A percentile compares a stretch with the other conserved stretches of the same genome.
phyloP scores from a whole-genome alignment of 106 monocot species.

The Dioscorea alata region DNA sequence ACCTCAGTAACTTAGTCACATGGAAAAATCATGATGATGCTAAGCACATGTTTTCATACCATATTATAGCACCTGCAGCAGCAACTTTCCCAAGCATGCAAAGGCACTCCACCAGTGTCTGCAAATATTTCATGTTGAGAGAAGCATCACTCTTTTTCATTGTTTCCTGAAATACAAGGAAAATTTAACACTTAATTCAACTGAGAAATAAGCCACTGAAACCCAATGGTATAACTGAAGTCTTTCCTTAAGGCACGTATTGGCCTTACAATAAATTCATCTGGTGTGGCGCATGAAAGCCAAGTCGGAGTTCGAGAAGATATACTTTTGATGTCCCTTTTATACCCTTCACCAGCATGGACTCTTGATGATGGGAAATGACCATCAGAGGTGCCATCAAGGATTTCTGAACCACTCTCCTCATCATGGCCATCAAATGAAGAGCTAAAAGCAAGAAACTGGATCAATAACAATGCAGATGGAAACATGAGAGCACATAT shows the following conservation, averaged over 20 bases:
- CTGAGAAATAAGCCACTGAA: not conserved
- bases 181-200: not conserved
- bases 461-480: too few species aligned
- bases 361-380: slow-evolving; percentile 12
- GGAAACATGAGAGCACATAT: too few species aligned
- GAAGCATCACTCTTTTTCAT: slow-evolving; percentile 78
- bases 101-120: slow-evolving; percentile 90
- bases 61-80: slow-evolving; percentile 96
- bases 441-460: slow-evolving; percentile 43
- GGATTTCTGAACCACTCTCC: slow-evolving; percentile 56
- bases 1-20: too few species aligned
- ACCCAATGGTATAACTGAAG: too few species aligned
- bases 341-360: slow-evolving; percentile 36
- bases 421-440: slow-evolving; percentile 91
- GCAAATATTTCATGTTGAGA: slow-evolving; percentile 68
- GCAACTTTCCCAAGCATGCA: slow-evolving; percentile 99
- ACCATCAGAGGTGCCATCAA: slow-evolving; percentile 37
- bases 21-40: too few species aligned
- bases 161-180: slow-evolving; percentile 54
- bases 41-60: slow-evolving; percentile 31
- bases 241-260: not conserved
- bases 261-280: slow-evolving; percentile 91
- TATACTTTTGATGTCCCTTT: slow-evolving; percentile 43
- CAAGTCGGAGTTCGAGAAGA: slow-evolving; percentile 66
- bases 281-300: slow-evolving; percentile 84